A percentile compares a stretch with the other conserved stretches of the same genome.
Conservation (phyloP, 495 filamentous ascomycete genomes). For the Tuber umbilicatum region DNA sequence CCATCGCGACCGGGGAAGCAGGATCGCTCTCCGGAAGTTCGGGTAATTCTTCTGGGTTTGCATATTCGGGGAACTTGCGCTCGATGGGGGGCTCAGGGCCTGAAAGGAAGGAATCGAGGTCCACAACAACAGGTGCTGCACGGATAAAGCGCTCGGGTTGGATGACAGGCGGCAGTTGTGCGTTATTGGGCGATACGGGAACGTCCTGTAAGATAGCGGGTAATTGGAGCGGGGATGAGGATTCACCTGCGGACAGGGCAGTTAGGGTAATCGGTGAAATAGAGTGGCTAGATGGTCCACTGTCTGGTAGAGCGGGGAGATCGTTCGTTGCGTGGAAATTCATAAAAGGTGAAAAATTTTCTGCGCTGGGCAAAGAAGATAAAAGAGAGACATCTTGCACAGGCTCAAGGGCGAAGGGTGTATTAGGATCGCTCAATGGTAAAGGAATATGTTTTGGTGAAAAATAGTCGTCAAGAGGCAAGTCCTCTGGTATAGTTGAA, state of each 20-base stretch:
- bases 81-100: background rate
- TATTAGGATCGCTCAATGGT: slow-evolving; percentile 1
- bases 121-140: background rate
- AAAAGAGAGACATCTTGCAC: background rate
- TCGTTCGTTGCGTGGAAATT: background rate
- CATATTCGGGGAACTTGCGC: background rate
- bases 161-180: background rate
- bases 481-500: background rate
- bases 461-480: background rate
- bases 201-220: background rate
- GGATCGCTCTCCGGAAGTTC: background rate
- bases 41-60: background rate
- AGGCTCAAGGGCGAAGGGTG: background rate
- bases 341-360: background rate
- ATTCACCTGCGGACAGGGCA: background rate
- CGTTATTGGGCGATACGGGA: background rate
- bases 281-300: slow-evolving; percentile 5
- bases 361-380: background rate
- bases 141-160: background rate
- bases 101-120: background rate
- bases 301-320: slow-evolving; percentile 22
- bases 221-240: background rate
- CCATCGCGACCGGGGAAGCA: slow-evolving; percentile 7
- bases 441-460: slow-evolving; percentile 3
- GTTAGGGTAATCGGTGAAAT: background rate